Evolutionary conservation across 2,329 filamentous ascomycete genomes (phyloP).

Genomic region (Chaetomium olivaceum): DNA sequence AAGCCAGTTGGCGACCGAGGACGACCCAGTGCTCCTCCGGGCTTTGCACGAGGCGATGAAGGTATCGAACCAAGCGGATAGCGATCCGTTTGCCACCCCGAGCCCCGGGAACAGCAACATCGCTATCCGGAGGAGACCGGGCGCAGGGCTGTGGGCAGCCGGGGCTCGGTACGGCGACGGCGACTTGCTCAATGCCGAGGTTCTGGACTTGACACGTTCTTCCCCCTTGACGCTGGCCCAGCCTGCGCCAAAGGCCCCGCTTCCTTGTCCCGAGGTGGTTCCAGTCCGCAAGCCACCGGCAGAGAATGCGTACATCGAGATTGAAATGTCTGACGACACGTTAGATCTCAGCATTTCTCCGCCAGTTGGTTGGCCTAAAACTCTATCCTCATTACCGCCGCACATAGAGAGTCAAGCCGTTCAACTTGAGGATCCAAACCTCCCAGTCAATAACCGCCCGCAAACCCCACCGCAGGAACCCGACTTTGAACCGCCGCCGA

Average conservation of each 20-base stretch:
- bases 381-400: neutral
- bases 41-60: conserved; percentile 64
- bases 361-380: neutral
- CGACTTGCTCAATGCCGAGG: conserved; percentile 61
- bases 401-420: neutral
- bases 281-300: neutral
- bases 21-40: conserved; percentile 65
- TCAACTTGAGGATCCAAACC: neutral
- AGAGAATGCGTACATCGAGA: conserved; percentile 17
- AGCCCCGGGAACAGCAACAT: conserved; percentile 29
- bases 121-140: conserved; percentile 17
- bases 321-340: conserved; percentile 21
- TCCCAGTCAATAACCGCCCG: neutral
- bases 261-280: neutral
- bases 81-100: conserved; percentile 43
- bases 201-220: conserved; percentile 59
- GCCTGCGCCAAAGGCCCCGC: neutral
- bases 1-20: conserved; percentile 74
- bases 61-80: conserved; percentile 52
- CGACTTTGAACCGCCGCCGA: conserved; percentile 35
- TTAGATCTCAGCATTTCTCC: conserved; percentile 1
- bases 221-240: conserved; percentile 35
- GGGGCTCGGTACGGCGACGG: conserved; percentile 67
- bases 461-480: neutral
- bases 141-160: conserved; percentile 66